Evolutionary conservation across 2,329 filamentous ascomycete genomes (phyloP), one percentile per base, ranked within the genome.

Genomic region (Alternaria brassicicola): DNA sequence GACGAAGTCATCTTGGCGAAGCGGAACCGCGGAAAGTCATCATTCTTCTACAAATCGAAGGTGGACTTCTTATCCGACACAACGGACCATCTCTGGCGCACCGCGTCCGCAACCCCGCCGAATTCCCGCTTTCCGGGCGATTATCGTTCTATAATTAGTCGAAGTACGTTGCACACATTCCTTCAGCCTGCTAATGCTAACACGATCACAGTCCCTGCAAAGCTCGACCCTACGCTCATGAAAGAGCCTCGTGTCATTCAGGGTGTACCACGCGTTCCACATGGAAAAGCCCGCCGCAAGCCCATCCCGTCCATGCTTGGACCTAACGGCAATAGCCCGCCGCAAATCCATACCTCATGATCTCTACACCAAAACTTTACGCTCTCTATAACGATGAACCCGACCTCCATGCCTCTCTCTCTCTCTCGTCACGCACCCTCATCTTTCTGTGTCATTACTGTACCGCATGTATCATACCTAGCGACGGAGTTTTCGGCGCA

Each of bases 231-330:
- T 4, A 86, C 88, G 13, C 82, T 97, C 45, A 97, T 98, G 92
- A 92, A 92, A 75, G 93, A 97, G 78, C 93, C 93, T 28, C 86
- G 93, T 57, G 88, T 91, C 62, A 94, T 97, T 36, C 92, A 96
- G 75, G 93, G 93, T 33, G 88, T 93, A n/a, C 93, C 93, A 26
- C 79, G 85, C 57, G 81, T 86, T 15, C 82, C 83, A 50, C 76
- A 78, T 59, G 76, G 76, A n/a, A 79, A 81, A 64, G 79, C 81
- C 23, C 79, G 79, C 53, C 74, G 82, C 33, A 84, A 83, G 68
- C 81, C 81, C 3, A 81, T 83, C 46, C 80, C 81, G 8, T 77
- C 74, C 10, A 75, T 78, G 75, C 66, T 78, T 23, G 75, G 75
- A 23, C 73, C 73, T 12, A 73, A 72, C 51, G 67, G 68, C 19